A percentile compares a stretch with the other conserved stretches of the same genome.
phyloP scores from a whole-genome alignment of 2,329 filamentous ascomycete genomes.

The Diaporthe sp. region DNA sequence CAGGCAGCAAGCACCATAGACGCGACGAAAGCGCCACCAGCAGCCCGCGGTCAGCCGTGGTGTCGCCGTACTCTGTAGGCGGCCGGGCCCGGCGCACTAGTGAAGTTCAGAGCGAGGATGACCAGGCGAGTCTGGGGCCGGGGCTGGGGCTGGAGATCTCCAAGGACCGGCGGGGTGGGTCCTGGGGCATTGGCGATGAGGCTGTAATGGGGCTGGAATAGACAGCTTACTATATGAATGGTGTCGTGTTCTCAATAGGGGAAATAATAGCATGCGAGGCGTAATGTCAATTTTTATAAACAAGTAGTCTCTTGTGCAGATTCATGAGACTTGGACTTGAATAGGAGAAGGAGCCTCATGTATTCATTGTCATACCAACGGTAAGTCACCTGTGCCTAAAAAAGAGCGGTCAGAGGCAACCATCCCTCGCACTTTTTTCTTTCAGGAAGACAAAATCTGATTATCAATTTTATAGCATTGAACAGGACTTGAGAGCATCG shows the following conservation, averaged over 20 bases:
- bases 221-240: background rate
- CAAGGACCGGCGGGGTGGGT: conserved; percentile 63
- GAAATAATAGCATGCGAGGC: background rate
- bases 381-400: no score
- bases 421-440: background rate
- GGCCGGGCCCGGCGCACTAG: conserved; percentile 56
- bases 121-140: conserved; percentile 56
- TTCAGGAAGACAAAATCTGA: background rate
- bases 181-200: conserved; percentile 88
- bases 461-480: background rate
- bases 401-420: background rate
- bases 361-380: no score
- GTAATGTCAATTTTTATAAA: background rate
- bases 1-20: conserved; percentile 35
- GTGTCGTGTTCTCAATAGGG: background rate
- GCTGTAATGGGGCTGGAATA: conserved; percentile 86
- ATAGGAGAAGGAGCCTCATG: no score
- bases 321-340: background rate
- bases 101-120: conserved; percentile 60
- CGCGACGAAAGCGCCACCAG: conserved; percentile 43
- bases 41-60: conserved; percentile 42
- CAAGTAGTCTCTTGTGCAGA: background rate
- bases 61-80: conserved; percentile 44
- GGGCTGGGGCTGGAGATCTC: conserved; percentile 66
- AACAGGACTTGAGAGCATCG: background rate